A percentile compares a stretch with the other conserved stretches of the same genome.
phyloP scores from a whole-genome alignment of 2,329 filamentous ascomycete species.

The Alternaria consortialis region DNA sequence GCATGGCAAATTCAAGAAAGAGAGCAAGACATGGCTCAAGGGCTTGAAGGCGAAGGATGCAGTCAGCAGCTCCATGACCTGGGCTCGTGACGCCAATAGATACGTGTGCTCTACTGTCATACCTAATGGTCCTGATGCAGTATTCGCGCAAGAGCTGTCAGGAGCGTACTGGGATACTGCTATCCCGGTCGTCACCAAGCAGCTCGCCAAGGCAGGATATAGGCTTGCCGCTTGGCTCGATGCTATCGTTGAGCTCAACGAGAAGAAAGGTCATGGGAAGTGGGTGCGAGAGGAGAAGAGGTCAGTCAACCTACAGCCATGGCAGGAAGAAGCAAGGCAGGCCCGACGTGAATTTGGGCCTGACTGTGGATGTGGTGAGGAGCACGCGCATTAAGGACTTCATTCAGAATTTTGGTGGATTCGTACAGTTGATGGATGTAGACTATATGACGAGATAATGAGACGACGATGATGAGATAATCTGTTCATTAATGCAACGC shows the following conservation, averaged over 20 bases:
- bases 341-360: constrained; percentile 41
- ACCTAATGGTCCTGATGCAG: constrained; percentile 48
- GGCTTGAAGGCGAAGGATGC: constrained; percentile 50
- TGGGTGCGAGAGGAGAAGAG: constrained; percentile 21
- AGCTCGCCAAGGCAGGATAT: constrained; percentile 55
- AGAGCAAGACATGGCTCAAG: constrained; percentile 46
- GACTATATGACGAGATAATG: not conserved
- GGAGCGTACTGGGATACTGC: constrained; percentile 49
- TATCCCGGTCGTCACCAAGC: constrained; percentile 52
- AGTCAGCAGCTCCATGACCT: constrained; percentile 50
- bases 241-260: constrained; percentile 34
- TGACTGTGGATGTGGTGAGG: constrained; percentile 36
- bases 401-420: not conserved
- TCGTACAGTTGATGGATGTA: not conserved
- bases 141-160: constrained; percentile 51
- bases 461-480: not conserved
- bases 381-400: constrained; percentile 30
- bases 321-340: constrained; percentile 40
- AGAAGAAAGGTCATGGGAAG: constrained; percentile 20
- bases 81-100: constrained; percentile 55
- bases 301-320: constrained; percentile 32
- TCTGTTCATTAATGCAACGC: not conserved
- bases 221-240: constrained; percentile 46
- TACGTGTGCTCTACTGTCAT: constrained; percentile 56
- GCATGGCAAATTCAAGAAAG: constrained; percentile 49